Evolutionary conservation across 2,329 filamentous ascomycete species (phyloP), one percentile per base, ranked within the genome.

Genomic region (Apiospora malaysiana): DNA sequence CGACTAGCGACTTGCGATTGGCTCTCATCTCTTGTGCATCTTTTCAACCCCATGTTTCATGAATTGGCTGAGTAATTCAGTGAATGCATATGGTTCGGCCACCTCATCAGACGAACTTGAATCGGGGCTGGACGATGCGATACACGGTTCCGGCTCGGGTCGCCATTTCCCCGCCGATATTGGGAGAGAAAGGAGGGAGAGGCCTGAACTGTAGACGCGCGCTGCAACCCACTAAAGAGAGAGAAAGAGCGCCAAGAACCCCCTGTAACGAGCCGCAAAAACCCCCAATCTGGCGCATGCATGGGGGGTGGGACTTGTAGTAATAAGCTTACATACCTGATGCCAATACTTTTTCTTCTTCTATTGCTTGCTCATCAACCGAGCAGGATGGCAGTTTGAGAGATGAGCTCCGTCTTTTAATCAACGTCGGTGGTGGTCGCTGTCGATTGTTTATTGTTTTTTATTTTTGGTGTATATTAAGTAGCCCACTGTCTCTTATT

Each of bases 81-180:
- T 40, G 32, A 23, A 40, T 63, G 21, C 27, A 59, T 16, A 59
- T 21, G 51, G 32, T n/a, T 63, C 56, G n/a, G 32, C 56, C 56
- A 63, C 56, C 9, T 32, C 32, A 63, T 40, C 56, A 63, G 56
- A 63, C 56, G 56, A 37, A 63, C 56, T 63, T 63, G 56, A 63
- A 63, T 63, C 56, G 40, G 32, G 32, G 32, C 32, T 63, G n/a
- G 27, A 63, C 56, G 32, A 63, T 32, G 18, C 56, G 56, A 63
- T 63, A 63, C 49, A 56, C 32, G n/a, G 32, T 63, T 63, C 56
- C 56, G 32, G 56, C 56, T 40, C 32, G 27, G 56, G 56, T 63
- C 56, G 32, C 32, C 40, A 21, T 9, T 63, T 40, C 56, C 56
- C 56, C 32, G 56, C 56, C 21, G 32, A 40, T 32, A 40, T 63